Evolutionary conservation across 2,329 filamentous ascomycete genomes (phyloP).

Genomic region (Pseudogymnoascus sp.): DNA sequence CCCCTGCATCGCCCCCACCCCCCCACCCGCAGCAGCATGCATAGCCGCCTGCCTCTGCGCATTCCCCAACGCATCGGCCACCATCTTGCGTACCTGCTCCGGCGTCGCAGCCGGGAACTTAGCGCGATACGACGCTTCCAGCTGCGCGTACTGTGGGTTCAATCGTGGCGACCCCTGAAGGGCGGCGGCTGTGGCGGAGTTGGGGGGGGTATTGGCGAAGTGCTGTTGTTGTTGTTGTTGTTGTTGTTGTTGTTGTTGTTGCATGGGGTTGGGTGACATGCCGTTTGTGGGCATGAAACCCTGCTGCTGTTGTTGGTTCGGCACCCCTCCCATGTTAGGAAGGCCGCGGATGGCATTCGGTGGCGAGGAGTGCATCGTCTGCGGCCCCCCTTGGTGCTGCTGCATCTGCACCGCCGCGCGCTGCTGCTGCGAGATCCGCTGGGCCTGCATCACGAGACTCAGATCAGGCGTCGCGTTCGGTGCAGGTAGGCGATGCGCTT

Average conservation of each 20-base stretch:
- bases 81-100: conserved; percentile 46
- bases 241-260: conserved; percentile 32
- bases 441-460: conserved; percentile 53
- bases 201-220: no score
- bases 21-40: conserved; percentile 32
- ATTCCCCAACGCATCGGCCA: conserved; percentile 27
- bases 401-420: conserved; percentile 38
- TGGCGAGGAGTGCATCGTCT: conserved; percentile 31
- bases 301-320: conserved; percentile 21
- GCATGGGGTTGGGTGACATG: conserved; percentile 40
- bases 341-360: conserved; percentile 30
- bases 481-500: conserved; percentile 55
- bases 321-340: conserved; percentile 21
- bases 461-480: conserved; percentile 42
- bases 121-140: conserved; percentile 21
- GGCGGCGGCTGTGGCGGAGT: no score
- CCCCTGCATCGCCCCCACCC: conserved; percentile 31
- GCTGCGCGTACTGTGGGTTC: conserved; percentile 12
- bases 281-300: conserved; percentile 34
- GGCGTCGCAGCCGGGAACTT: conserved; percentile 33
- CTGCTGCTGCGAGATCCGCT: conserved; percentile 59
- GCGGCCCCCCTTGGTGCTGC: conserved; percentile 26
- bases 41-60: conserved; percentile 41
- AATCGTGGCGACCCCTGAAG: conserved; percentile 12
- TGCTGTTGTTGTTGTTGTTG: conserved; percentile 31